These are phyloP conservation scores for Polyporus tsugae DNA, from an alignment of 1,284 basidiomycete genomes.

Conservation along the genomic window DNA sequence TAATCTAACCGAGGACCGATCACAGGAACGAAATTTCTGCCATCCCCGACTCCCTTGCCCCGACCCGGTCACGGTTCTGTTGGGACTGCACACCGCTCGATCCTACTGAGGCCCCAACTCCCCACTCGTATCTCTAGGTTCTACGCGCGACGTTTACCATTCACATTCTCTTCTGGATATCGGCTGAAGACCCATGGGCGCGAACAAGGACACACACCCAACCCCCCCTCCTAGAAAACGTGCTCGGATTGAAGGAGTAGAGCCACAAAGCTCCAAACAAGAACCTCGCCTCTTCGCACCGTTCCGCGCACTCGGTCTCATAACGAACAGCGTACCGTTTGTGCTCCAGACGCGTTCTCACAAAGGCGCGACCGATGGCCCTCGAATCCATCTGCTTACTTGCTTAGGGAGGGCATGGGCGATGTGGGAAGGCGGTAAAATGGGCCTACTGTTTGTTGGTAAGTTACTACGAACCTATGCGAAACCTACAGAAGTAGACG, in stretches of 20 bases:
- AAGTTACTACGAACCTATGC: conserved; percentile 44
- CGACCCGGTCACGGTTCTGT: background rate
- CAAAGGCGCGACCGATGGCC: conserved; percentile 88
- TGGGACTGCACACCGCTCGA: background rate
- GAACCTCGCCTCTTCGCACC: conserved; percentile 86
- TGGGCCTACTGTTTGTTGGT: conserved; percentile 95
- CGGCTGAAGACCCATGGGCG: conserved; percentile 33
- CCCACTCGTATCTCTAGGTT: background rate
- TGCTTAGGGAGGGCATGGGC: conserved; percentile 94
- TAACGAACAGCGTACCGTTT: conserved; percentile 94
- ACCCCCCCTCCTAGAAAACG: conserved; percentile 44
- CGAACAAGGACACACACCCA: conserved; percentile 28
- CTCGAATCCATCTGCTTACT: conserved; percentile 85
- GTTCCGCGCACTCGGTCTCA: conserved; percentile 92
- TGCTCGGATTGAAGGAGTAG: conserved; percentile 39
- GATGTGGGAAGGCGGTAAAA: conserved; percentile 95
- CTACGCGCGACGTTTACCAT: background rate
- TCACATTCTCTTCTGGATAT: background rate
- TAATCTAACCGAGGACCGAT: conserved; percentile 12
- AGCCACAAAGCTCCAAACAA: conserved; percentile 33
- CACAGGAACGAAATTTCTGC: conserved; percentile 16
- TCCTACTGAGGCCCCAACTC: background rate
- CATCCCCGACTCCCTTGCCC: background rate
- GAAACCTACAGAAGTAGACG: background rate
- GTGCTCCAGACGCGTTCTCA: conserved; percentile 87